A percentile compares a stretch with the other conserved stretches of the same genome.
Evolutionary conservation across 352 stramenopile genomes (phyloP).

Genomic region (Globisporangium canariense): DNA sequence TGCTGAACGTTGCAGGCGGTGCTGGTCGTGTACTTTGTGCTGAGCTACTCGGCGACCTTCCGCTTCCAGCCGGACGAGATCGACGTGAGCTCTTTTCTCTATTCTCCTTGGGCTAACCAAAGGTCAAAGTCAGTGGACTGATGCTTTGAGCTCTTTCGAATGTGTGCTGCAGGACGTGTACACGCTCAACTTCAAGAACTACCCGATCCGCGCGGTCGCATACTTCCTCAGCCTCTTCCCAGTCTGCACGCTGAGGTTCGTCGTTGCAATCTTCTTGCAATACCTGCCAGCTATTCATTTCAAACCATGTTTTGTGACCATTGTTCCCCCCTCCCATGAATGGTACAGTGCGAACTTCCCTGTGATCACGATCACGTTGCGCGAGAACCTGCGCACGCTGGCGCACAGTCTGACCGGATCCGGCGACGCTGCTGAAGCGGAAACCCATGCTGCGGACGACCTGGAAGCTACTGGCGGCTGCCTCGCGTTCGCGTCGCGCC

Average conservation of each 20-base stretch:
- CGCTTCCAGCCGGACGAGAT: slow-evolving; percentile 77
- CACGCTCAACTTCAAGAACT: slow-evolving; percentile 87
- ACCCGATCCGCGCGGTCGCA: slow-evolving; percentile 68
- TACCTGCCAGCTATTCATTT: neutral
- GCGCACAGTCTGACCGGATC: slow-evolving; percentile 39
- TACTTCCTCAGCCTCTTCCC: slow-evolving; percentile 89
- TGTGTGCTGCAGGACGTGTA: slow-evolving; percentile 74
- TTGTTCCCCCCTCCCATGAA: neutral
- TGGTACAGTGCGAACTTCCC: slow-evolving; percentile 70
- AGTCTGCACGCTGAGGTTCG: slow-evolving; percentile 81
- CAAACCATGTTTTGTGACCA: neutral
- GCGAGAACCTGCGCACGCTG: slow-evolving; percentile 79
- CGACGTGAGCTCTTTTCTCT: slow-evolving; percentile 37
- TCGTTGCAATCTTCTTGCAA: neutral
- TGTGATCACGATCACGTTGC: slow-evolving; percentile 83
- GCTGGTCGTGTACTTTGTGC: slow-evolving; percentile 73
- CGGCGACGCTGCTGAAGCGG: slow-evolving; percentile 12
- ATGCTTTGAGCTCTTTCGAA: neutral
- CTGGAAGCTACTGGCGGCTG: slow-evolving; percentile 15
- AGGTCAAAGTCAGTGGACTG: neutral
- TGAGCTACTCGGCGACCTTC: slow-evolving; percentile 76
- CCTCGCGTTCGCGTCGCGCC: slow-evolving; percentile 41
- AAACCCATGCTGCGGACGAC: slow-evolving; percentile 15
- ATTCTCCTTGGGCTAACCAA: neutral
- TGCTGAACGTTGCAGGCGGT: slow-evolving; percentile 43